A percentile compares a stretch with the other conserved stretches of the same genome.
phyloP scores from a whole-genome alignment of 2,329 filamentous ascomycete genomes.

The Venturia asperata region DNA sequence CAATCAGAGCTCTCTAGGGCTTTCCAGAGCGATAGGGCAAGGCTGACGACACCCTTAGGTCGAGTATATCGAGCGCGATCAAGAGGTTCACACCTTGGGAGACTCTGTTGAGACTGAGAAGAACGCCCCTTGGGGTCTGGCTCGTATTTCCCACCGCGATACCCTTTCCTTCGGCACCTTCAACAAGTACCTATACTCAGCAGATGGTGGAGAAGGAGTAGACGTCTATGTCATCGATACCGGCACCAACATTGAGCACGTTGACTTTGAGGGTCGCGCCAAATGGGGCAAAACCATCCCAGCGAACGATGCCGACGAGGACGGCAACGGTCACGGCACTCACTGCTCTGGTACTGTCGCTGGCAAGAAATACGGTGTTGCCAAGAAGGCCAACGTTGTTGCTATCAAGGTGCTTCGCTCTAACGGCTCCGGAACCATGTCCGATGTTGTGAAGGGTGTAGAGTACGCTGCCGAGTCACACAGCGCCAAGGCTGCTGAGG shows the following conservation, averaged over 20 bases:
- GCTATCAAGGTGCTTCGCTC: constrained; percentile 98
- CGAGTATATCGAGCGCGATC: constrained; percentile 93
- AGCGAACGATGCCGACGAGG: constrained; percentile 69
- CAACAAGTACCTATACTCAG: constrained; percentile 95
- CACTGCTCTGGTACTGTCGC: constrained; percentile 98
- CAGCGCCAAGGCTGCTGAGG: constrained; percentile 63
- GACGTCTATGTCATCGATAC: constrained; percentile 99
- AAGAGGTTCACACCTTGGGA: constrained; percentile 75
- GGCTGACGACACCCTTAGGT: constrained; percentile 52
- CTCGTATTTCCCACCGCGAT: constrained; percentile 92
- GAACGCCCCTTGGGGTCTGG: constrained; percentile 96
- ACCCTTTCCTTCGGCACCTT: constrained; percentile 82
- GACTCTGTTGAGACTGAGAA: constrained; percentile 61
- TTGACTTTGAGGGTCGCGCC: constrained; percentile 95
- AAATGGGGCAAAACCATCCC: constrained; percentile 97
- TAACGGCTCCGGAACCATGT: constrained; percentile 97
- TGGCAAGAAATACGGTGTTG: constrained; percentile 98
- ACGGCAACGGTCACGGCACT: constrained; percentile 97
- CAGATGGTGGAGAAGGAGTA: constrained; percentile 89
- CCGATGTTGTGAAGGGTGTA: constrained; percentile 96
- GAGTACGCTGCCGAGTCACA: constrained; percentile 86
- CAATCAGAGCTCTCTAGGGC: neutral
- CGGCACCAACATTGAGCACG: constrained; percentile 86
- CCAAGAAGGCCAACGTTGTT: constrained; percentile 95
- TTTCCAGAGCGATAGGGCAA: neutral